A percentile compares a stretch with the other conserved stretches of the same genome.
These are phyloP conservation scores for Asterionellopsis glacialis DNA, from an alignment of 108 stramenopile genomes.

Conservation along the genomic window DNA sequence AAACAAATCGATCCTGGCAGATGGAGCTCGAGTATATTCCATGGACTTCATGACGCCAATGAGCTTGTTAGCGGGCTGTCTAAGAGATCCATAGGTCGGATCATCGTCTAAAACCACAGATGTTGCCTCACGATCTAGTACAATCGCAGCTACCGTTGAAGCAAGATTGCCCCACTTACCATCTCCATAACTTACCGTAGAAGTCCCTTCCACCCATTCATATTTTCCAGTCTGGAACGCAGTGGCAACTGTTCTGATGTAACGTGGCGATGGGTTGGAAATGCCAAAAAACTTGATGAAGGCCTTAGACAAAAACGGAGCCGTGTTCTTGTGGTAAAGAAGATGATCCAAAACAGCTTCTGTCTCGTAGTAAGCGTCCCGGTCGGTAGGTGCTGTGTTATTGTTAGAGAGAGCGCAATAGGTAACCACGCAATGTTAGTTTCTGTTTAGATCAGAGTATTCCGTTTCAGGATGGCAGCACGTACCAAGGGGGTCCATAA, in stretches of 20 bases:
- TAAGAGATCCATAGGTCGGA: slow-evolving; percentile 45
- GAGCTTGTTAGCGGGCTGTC: slow-evolving; percentile 57
- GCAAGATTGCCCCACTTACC: slow-evolving; percentile 53
- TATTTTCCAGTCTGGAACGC: slow-evolving; percentile 60
- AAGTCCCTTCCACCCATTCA: slow-evolving; percentile 5
- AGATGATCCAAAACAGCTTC: slow-evolving; percentile 68
- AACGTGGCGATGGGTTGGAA: slow-evolving; percentile 65
- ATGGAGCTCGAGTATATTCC: slow-evolving; percentile 21
- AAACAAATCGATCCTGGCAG: slow-evolving; percentile 15
- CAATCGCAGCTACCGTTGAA: slow-evolving; percentile 46
- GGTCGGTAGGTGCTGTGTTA: slow-evolving; percentile 5
- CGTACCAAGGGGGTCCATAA: slow-evolving; percentile 35
- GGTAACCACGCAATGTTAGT: too few relatives aligned
- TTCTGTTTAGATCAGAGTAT: too few relatives aligned
- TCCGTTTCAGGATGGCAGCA: background rate
- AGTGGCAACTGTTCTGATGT: slow-evolving; percentile 29
- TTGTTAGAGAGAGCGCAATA: too few relatives aligned
- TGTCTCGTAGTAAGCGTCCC: slow-evolving; percentile 66
- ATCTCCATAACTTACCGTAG: slow-evolving; percentile 35
- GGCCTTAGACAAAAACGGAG: slow-evolving; percentile 53
- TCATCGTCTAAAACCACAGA: slow-evolving; percentile 37
- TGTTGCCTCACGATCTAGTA: slow-evolving; percentile 57
- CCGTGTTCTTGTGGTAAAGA: slow-evolving; percentile 46
- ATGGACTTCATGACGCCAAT: slow-evolving; percentile 46
- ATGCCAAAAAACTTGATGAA: slow-evolving; percentile 61